A percentile compares a stretch with the other conserved stretches of the same genome.
Evolutionary conservation across 164 flowering plant genomes (phyloP).

Genomic region (Liriodendron chinense): DNA sequence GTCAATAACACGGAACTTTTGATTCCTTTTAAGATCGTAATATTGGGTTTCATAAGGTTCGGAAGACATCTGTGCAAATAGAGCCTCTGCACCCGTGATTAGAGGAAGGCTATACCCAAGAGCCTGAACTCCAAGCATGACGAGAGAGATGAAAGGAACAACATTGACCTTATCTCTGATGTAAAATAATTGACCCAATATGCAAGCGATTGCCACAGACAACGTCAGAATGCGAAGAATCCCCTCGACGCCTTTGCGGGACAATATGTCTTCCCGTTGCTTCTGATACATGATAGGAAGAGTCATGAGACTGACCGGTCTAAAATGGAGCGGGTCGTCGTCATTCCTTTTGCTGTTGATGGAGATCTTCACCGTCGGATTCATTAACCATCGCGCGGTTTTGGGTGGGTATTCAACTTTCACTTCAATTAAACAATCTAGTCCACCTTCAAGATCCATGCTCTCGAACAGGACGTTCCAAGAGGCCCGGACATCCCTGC

Average conservation of each 20-base stretch:
- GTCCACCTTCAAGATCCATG: slow-evolving; percentile 75
- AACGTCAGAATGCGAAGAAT: slow-evolving; percentile 68
- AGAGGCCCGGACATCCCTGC: slow-evolving; percentile 79
- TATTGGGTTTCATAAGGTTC: slow-evolving; percentile 39
- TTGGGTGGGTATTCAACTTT: slow-evolving; percentile 77
- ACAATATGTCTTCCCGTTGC: slow-evolving; percentile 74
- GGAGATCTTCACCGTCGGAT: slow-evolving; percentile 71
- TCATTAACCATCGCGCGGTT: slow-evolving; percentile 62
- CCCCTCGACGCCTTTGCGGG: slow-evolving; percentile 68
- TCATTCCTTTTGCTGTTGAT: slow-evolving; percentile 67
- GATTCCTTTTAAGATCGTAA: slow-evolving; percentile 44
- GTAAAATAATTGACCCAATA: slow-evolving; percentile 64
- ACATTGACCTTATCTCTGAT: slow-evolving; percentile 45
- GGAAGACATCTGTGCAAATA: slow-evolving; percentile 40
- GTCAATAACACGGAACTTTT: slow-evolving; percentile 49
- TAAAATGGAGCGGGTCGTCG: slow-evolving; percentile 72
- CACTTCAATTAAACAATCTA: slow-evolving; percentile 78
- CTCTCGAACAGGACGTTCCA: slow-evolving; percentile 56
- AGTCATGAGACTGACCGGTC: slow-evolving; percentile 49
- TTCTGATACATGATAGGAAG: slow-evolving; percentile 64
- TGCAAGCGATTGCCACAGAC: slow-evolving; percentile 59
- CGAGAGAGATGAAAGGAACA: slow-evolving; percentile 71
- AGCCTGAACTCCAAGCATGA: slow-evolving; percentile 83
- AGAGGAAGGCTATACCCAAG: slow-evolving; percentile 78
- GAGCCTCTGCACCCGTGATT: slow-evolving; percentile 72